Percentiles rank a stretch among this genome's conserved stretches.
These are phyloP conservation scores for Kwoniella europaea DNA, from an alignment of 768 basidiomycete species.

Conservation along the genomic window DNA sequence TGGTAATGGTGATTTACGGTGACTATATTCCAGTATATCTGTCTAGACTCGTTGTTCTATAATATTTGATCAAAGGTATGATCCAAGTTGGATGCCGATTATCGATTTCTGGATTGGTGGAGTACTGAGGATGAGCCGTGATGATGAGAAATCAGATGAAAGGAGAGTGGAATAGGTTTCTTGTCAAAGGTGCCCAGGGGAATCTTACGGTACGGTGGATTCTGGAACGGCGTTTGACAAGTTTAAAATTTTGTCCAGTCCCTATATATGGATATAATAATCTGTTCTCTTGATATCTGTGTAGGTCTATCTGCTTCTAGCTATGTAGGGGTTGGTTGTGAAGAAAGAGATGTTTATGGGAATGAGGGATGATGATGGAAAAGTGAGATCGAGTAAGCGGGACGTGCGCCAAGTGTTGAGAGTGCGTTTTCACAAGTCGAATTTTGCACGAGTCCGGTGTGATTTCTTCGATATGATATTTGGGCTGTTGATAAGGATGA, in stretches of 20 bases:
- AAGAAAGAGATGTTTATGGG: not conserved
- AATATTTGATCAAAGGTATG: slow-evolving; percentile 2
- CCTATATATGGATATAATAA: not conserved
- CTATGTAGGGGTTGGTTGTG: not conserved
- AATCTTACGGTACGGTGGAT: not conserved
- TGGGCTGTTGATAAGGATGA: too few relatives aligned
- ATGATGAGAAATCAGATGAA: not conserved
- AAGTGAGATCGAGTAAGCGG: not conserved
- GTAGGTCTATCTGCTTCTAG: not conserved
- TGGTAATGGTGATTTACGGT: not conserved
- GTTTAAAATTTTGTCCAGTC: not conserved
- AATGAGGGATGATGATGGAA: not conserved
- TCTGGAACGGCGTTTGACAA: too few relatives aligned
- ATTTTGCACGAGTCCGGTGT: too few relatives aligned
- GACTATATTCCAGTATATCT: not conserved
- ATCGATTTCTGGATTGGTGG: not conserved
- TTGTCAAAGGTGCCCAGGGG: not conserved
- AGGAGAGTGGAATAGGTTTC: not conserved
- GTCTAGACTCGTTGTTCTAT: not conserved
- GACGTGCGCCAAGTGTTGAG: slow-evolving; percentile 1
- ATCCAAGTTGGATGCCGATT: not conserved
- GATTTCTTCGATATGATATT: too few relatives aligned
- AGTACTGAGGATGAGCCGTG: not conserved
- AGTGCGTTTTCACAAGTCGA: not conserved
- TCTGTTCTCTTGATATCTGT: not conserved